Evolutionary conservation across 2,329 filamentous ascomycete species (phyloP).

Genomic region (Neopestalotiopsis clavispora): DNA sequence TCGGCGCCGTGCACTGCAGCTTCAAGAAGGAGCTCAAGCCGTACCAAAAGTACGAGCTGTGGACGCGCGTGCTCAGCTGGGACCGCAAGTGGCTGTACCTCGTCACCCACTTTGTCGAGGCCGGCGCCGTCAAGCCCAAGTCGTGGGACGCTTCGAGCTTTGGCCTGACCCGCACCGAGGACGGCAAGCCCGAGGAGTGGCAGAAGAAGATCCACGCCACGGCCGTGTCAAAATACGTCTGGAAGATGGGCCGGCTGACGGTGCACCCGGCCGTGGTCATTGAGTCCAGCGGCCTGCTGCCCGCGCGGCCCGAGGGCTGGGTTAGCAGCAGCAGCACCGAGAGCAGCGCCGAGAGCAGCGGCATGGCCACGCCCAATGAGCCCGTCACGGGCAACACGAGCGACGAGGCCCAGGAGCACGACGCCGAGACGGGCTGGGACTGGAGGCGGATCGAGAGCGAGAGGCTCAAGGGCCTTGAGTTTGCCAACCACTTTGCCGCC

Average conservation of each 20-base stretch:
- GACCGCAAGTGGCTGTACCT: constrained; percentile 84
- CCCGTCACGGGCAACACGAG: constrained; percentile 40
- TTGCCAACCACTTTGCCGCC: constrained; percentile 60
- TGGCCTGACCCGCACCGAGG: constrained; percentile 38
- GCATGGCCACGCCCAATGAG: constrained; percentile 25
- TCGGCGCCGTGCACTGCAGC: constrained; percentile 75
- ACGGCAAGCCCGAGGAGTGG: constrained; percentile 48
- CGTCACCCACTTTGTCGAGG: constrained; percentile 73
- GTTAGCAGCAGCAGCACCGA: constrained; percentile 34
- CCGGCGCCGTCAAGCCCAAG: constrained; percentile 60
- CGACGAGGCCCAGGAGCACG: constrained; percentile 42
- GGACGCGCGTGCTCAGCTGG: constrained; percentile 73
- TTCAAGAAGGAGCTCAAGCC: constrained; percentile 77
- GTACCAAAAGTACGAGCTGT: constrained; percentile 74
- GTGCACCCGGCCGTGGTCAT: constrained; percentile 82
- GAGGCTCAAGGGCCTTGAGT: constrained; percentile 59
- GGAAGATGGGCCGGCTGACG: constrained; percentile 82
- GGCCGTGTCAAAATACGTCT: constrained; percentile 79
- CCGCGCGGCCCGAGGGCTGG: constrained; percentile 73
- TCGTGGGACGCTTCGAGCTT: constrained; percentile 56
- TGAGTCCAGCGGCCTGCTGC: constrained; percentile 73
- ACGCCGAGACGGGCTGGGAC: constrained; percentile 52
- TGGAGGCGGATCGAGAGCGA: constrained; percentile 63
- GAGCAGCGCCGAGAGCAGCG: constrained; percentile 32
- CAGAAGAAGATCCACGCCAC: constrained; percentile 73